Base-by-base conservation (phyloP, 192 early-diverging fungal species). In the Podila epigama region DNA sequence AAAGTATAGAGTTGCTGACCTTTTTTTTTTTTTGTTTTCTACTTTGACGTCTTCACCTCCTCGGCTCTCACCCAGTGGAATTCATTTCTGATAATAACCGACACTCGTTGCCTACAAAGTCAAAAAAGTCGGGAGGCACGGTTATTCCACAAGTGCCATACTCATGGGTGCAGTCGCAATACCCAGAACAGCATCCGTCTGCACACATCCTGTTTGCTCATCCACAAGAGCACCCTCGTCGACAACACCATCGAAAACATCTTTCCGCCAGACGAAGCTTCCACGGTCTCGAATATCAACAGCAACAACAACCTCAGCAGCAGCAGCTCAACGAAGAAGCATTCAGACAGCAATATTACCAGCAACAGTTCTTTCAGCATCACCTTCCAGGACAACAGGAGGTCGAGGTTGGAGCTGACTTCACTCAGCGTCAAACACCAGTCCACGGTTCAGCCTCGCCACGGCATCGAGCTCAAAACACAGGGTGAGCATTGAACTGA, bases 401-500 rank as follows among this genome's bases (percentile, higher is more conserved):
- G 57, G 25, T n/a, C 20, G 42, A 63, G 33, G 25, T 33, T 13
- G 34, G 32, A 16, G 60, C 53, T 56, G 70, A 60, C 18, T 66
- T 60, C 56, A 41, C 62, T 0, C 64, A 56, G 28, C 66, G 58
- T 53, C 57, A 57, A 29, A 65, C 62, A 6, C 40, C 70, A 8
- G 35, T 48, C 15, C 60, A 58, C 25, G 60, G 60, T 13, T 41
- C 61, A 16, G 63, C 53, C 11, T 66, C 70, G 16, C 40, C 70
- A 4, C 63, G 62, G 16, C 70, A 55, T 41, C 63, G 58, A 29
- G 58, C 54, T 9, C 70, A 75, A 51, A 68, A 61, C 36, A 55
- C 57, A 52, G 66, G 73, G 73, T 77, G 60, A 75, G 64, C 11
- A 69, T 51, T 15, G 5, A 22, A 22, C 13, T 22, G 18, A 5